These are phyloP conservation scores for Mortierella sp. DNA, from an alignment of 371 early-diverging fungal species.

Conservation along the genomic window DNA sequence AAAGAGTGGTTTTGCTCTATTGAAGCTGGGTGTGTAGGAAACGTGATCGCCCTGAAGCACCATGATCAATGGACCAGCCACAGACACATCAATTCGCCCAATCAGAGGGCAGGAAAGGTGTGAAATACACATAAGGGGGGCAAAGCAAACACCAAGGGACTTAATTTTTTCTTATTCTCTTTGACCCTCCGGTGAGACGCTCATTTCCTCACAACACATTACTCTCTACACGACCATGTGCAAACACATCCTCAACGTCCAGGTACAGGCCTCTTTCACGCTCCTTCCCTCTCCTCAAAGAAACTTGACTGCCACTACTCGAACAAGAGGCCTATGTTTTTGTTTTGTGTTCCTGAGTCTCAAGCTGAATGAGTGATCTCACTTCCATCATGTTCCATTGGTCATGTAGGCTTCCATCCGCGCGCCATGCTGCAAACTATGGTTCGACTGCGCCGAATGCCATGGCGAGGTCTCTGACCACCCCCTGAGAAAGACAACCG, in stretches of 20 bases:
- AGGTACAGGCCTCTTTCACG: slow-evolving; percentile 67
- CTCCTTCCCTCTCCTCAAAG: neutral
- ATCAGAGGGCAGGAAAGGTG: neutral
- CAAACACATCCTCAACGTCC: slow-evolving; percentile 97
- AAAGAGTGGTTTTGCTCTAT: neutral
- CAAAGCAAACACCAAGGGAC: slow-evolving; percentile 1
- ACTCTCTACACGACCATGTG: slow-evolving; percentile 67
- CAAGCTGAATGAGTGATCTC: neutral
- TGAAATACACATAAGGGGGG: neutral
- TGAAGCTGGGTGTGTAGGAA: neutral
- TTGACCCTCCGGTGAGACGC: neutral
- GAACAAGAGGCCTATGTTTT: neutral
- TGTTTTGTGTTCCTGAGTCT: neutral
- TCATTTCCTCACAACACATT: neutral
- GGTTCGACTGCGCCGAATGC: slow-evolving; percentile 98
- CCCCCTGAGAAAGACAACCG: slow-evolving; percentile 82
- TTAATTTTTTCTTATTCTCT: neutral
- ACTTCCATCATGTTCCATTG: neutral
- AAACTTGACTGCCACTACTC: neutral
- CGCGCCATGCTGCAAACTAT: slow-evolving; percentile 93
- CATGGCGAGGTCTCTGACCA: slow-evolving; percentile 90
- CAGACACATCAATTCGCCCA: neutral
- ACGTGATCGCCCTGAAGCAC: neutral
- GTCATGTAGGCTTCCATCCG: slow-evolving; percentile 85
- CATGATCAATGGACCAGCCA: neutral